Evolutionary conservation across 2,329 filamentous ascomycete genomes (phyloP), one percentile per base, ranked within the genome.

Genomic region (Apiospora malaysiana): DNA sequence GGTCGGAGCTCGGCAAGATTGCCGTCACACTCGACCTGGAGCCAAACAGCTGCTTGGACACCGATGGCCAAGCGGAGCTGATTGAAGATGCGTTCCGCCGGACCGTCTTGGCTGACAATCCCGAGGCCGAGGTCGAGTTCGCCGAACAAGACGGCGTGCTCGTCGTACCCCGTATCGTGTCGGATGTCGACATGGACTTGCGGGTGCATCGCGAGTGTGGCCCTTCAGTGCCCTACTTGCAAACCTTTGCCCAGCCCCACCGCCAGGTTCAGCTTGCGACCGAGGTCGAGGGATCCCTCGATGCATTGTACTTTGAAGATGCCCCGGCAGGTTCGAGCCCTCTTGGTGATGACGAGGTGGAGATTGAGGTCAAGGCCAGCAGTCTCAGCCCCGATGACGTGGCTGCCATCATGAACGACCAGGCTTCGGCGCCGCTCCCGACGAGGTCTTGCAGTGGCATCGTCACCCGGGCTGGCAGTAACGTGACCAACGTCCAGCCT

Each of bases 341-440:
- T 71, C 32, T 83, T 77, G 40, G 77, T 72, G 2, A 78, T 80
- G 70, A 83, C 76, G 77, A 78, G 82, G 74, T 80, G 12, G 78
- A 79, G 70, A 74, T 80, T 56, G 73, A 74, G 23, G 75, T 79
- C 21, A 70, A 74, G n/a, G 78, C 77, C 12, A 72, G 77, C 16
- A 75, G 76, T 2, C 75, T 79, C 51, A 79, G 79, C 56, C 77
- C 78, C 70, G 74, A 76, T 51, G 78, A 80, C 56, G 56, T 63
- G 18, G 56, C 56, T 16, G 32, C 27, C 56, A 63, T 63, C 16
- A 63, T 63, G 65, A 45, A 43, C 65, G 42, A 67, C 42, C 40
- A 67, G 14, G 14, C 65, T 10, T 43, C 65, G 23, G 40, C 45
- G 16, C 45, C 65, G 0, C 40, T 47, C 1, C 65, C 65, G 21